Evolutionary conservation across 805 yeast genomes (phyloP), one percentile per base, ranked within the genome.

Genomic region (Zygosaccharomyces bisporus): DNA sequence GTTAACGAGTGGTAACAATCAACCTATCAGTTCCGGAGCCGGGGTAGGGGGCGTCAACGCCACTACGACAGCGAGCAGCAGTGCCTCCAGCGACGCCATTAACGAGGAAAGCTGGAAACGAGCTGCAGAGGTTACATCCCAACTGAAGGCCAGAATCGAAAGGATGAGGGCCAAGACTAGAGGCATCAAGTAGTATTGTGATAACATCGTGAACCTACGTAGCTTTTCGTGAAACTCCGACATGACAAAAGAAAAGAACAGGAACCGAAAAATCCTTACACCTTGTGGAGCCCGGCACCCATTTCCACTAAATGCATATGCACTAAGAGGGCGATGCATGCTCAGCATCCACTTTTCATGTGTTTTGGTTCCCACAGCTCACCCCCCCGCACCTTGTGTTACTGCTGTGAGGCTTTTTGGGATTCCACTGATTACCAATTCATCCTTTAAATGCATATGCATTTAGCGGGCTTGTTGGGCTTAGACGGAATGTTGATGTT

Each of bases 111-210:
- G 85, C 53, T 89, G 96, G 96, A 79, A 76, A 53, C 76, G 91
- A 39, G 96, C 96, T 0, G 90, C 93, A 0, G 95, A 86, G 54
- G 95, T 88, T 9, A 89, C 96, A 0, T 77, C 80, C 3, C 91
- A 85, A 62, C 75, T 89, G 57, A 86, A 83, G 61, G 95, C 89
- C 0, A 70, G 96, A 55, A 89, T 89, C 35, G 95, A 86, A 64
- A 82, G 83, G 63, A 88, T 89, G 96, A 85, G 85, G 59, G 86
- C 86, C 9, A 72, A 83, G 39, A 62, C 70, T 3, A 57, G 67
- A 45, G 60, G 56, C 7, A 44, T 47, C 34, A 42, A 39, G 18
- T 32, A 31, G 17, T 6, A 34, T 17, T 9, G 4, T 18, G 14
- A 7, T 10, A 6, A 2, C 9, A 21, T 9, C 25, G 9, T 27